phyloP scores from a whole-genome alignment of 2,329 filamentous ascomycete species.

The Didymella pomorum region DNA sequence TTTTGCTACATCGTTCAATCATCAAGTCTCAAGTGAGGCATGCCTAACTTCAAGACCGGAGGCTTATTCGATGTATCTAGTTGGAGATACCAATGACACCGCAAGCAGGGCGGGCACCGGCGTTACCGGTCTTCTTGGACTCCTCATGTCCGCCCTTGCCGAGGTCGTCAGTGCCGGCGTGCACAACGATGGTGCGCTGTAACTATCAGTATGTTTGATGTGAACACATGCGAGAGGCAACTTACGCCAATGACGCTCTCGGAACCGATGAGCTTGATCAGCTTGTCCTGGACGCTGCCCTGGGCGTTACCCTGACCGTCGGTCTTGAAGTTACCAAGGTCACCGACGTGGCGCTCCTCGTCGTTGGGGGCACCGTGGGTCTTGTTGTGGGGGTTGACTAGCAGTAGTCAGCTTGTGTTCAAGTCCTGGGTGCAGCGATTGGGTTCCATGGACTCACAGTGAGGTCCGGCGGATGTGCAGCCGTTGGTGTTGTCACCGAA shows the following conservation, averaged over 20 bases:
- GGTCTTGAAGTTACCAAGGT: constrained; percentile 96
- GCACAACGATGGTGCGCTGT: constrained; percentile 92
- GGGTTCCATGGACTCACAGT: constrained; percentile 71
- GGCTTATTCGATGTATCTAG: constrained; percentile 56
- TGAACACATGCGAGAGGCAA: neutral
- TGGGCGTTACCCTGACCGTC: constrained; percentile 90
- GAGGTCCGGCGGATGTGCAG: constrained; percentile 96
- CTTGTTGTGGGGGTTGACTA: constrained; percentile 96
- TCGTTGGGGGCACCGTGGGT: constrained; percentile 88
- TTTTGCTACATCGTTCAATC: constrained; percentile 5
- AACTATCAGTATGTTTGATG: constrained; percentile 21
- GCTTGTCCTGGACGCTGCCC: constrained; percentile 79
- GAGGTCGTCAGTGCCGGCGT: constrained; percentile 95
- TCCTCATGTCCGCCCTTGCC: constrained; percentile 91
- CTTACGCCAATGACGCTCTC: constrained; percentile 90
- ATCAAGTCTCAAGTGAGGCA: neutral
- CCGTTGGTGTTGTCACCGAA: constrained; percentile 99
- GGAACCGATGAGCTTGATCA: constrained; percentile 94
- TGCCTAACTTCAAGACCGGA: neutral
- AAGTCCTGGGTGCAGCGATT: neutral
- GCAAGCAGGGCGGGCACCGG: constrained; percentile 90
- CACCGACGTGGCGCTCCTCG: constrained; percentile 89
- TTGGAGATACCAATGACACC: constrained; percentile 91
- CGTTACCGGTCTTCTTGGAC: constrained; percentile 98
- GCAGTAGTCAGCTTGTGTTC: constrained; percentile 19